Percentiles rank a stretch among this genome's conserved stretches.
These are phyloP conservation scores for Cyathus striatus DNA, from an alignment of 768 basidiomycete genomes.

Conservation along the genomic window DNA sequence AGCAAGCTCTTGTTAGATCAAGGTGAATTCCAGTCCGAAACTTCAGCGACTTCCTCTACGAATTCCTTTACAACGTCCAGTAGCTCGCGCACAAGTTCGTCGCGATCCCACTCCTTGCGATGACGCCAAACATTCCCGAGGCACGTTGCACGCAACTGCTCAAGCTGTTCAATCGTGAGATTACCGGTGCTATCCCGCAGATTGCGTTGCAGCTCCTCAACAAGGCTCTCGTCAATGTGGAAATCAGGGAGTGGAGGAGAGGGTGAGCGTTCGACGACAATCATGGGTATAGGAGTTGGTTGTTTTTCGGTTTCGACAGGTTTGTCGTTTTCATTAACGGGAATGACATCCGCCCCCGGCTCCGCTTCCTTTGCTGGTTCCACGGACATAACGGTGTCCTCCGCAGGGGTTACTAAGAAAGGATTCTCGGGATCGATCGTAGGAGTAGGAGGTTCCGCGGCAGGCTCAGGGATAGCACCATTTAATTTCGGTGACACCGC, in stretches of 20 bases:
- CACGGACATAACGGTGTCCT: slow-evolving; percentile 7
- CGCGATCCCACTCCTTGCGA: slow-evolving; percentile 80
- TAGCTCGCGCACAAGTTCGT: slow-evolving; percentile 56
- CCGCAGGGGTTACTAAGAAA: too few species aligned
- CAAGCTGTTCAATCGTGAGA: slow-evolving; percentile 84
- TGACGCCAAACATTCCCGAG: slow-evolving; percentile 80
- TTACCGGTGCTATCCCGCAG: slow-evolving; percentile 50
- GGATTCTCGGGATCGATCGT: too few species aligned
- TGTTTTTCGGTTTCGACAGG: not conserved
- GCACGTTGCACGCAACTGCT: slow-evolving; percentile 85
- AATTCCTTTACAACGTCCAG: slow-evolving; percentile 55
- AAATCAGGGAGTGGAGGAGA: slow-evolving; percentile 82
- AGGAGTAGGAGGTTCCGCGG: slow-evolving; percentile 11
- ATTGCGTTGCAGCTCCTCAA: slow-evolving; percentile 43
- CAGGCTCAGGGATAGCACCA: slow-evolving; percentile 7
- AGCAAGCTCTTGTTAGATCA: too few species aligned
- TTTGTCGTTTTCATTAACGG: slow-evolving; percentile 5
- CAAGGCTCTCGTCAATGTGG: slow-evolving; percentile 44
- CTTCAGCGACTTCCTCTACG: slow-evolving; percentile 52
- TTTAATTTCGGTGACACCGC: slow-evolving; percentile 3
- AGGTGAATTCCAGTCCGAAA: not conserved
- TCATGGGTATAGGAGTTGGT: slow-evolving; percentile 32
- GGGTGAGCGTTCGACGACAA: slow-evolving; percentile 50
- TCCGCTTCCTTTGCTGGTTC: slow-evolving; percentile 13
- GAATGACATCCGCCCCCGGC: slow-evolving; percentile 10